Base-by-base conservation (phyloP, 768 basidiomycete species). In the Tulasnella sp. region DNA sequence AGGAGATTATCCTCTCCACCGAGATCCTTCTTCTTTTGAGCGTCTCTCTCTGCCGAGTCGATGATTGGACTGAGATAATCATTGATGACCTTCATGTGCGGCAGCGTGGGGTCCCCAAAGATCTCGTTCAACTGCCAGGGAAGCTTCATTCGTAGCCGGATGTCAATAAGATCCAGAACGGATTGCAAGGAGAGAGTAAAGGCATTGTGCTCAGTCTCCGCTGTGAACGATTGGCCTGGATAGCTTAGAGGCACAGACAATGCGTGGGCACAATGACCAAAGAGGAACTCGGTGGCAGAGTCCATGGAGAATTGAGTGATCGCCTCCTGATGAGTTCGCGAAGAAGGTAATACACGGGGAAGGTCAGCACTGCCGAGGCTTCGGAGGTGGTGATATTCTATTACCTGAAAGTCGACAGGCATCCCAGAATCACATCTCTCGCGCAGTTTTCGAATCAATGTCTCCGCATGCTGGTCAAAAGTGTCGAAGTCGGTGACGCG, bases 281-380 rank as follows among this genome's bases (percentile, higher is more conserved):
- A 83, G 34, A 85, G 74, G 65, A 83, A 83, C 58, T 83, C 81
- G 0, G 80, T 78, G 1, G 82, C 81, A 2, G 80, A 75, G 69
- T 85, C 83, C 19, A 84, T 75, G 0, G 83, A 82, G 66, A 83
- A 84, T 2, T 81, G 75, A 3, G 74, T 76, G 66, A 82, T 76
- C 2, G 80, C 68, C 63, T 82, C 81, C 29, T 70, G 15, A 15
- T 7, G 2, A 15, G 19, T 22, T 38, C 34, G 7, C 5, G 2
- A 17, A 44, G 2, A 38, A 38, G 34, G n/a, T n/a, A n/a, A n/a
- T 60, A 1, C n/a, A 34, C 12, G 22, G 22, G 24, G 11, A 15
- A 11, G 24, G 24, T 11, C 11, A 11, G 15, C 12, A 11, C 11
- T 22, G 11, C 11, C 11, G 11, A 11, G 11, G 12, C 24, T 11